Percentiles rank a stretch among this genome's conserved stretches.
Conservation (phyloP, 225 moss, liverwort and hornwort genomes). For the Polytrichum formosum region DNA sequence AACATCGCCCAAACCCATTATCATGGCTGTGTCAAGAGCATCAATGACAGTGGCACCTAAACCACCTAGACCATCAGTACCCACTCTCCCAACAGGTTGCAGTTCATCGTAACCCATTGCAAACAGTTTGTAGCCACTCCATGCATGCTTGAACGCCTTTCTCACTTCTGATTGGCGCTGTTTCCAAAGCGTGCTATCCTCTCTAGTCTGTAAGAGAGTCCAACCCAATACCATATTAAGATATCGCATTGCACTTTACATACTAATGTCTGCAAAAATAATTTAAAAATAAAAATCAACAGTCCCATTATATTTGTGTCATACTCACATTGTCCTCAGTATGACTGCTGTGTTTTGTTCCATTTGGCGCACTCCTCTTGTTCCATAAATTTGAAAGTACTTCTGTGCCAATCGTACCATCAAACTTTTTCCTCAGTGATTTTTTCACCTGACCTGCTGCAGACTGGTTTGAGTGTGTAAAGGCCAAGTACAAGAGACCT, state of each 20-base stretch:
- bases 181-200: conserved; percentile 57
- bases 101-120: conserved; percentile 89
- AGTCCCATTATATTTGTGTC: conserved; percentile 3
- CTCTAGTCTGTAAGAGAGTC: conserved; percentile 27
- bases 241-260: not conserved
- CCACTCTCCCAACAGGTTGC: conserved; percentile 58
- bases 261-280: too few relatives aligned
- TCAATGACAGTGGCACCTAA: conserved; percentile 91
- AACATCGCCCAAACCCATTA: conserved; percentile 83
- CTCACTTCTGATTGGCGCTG: conserved; percentile 67
- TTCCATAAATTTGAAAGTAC: conserved; percentile 40
- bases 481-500: conserved; percentile 63
- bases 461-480: conserved; percentile 50
- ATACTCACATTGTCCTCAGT: conserved; percentile 12
- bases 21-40: conserved; percentile 95
- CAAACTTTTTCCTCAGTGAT: conserved; percentile 24
- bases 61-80: conserved; percentile 82
- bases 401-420: conserved; percentile 39
- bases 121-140: conserved; percentile 78
- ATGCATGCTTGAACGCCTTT: conserved; percentile 80
- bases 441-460: conserved; percentile 27
- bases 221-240: not conserved
- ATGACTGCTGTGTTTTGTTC: conserved; percentile 12
- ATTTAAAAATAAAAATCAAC: too few relatives aligned
- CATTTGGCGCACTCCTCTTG: conserved; percentile 36